Conservation (phyloP, 208 protist genomes). For the Crithidia fasciculata region DNA sequence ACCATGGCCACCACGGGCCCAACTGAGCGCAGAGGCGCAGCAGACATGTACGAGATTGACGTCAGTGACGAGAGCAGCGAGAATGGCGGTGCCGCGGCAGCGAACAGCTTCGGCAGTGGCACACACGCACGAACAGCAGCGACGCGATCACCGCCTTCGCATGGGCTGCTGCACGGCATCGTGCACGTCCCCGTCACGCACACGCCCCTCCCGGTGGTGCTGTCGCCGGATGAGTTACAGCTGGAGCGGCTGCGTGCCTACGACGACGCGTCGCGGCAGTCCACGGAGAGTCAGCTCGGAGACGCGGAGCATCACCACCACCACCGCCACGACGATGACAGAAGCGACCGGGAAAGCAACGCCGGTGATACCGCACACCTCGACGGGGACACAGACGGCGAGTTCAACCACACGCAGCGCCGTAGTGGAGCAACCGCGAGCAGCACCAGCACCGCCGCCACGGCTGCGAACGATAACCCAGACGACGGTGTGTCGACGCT, state of each 20-base stretch:
- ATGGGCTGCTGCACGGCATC: too few relatives aligned
- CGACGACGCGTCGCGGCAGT: background rate
- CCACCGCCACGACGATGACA: background rate
- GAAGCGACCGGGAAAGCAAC: background rate
- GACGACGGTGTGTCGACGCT: slow-evolving; percentile 26
- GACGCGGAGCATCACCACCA: background rate
- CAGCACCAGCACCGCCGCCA: background rate
- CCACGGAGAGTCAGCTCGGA: background rate
- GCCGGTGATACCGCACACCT: background rate
- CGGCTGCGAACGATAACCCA: background rate
- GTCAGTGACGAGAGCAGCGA: background rate
- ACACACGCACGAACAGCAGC: background rate
- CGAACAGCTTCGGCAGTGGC: background rate
- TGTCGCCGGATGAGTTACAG: slow-evolving; percentile 41
- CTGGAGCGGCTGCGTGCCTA: slow-evolving; percentile 32
- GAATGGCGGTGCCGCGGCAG: background rate
- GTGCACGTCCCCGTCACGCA: too few relatives aligned
- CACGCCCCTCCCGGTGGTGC: slow-evolving; percentile 8
- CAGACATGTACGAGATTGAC: background rate
- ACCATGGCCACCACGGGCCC: background rate
- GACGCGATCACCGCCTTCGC: background rate
- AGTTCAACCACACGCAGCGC: background rate
- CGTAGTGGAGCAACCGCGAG: background rate
- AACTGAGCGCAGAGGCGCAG: background rate
- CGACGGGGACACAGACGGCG: background rate